A percentile compares a stretch with the other conserved stretches of the same genome.
phyloP scores from a whole-genome alignment of 2,329 filamentous ascomycete species.

The Chaetomium globosum region DNA sequence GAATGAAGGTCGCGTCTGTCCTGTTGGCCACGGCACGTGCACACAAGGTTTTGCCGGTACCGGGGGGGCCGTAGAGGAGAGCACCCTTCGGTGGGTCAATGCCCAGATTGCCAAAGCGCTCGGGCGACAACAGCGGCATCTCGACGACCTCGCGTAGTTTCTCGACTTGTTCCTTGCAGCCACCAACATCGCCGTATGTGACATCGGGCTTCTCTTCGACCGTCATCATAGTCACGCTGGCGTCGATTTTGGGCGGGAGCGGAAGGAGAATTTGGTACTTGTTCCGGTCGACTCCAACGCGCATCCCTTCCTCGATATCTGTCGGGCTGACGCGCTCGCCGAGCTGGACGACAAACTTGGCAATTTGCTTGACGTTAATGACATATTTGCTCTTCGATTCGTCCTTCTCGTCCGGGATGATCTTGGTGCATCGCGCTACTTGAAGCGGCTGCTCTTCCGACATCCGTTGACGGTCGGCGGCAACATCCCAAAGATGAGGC shows the following conservation, averaged over 20 bases:
- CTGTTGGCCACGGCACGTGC: conserved; percentile 95
- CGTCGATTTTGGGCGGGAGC: conserved; percentile 96
- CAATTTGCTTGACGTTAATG: conserved; percentile 99
- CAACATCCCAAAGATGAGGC: conserved; percentile 98
- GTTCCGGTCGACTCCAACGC: conserved; percentile 95
- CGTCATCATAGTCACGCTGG: conserved; percentile 99
- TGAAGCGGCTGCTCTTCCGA: conserved; percentile 96
- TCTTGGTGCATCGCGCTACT: conserved; percentile 97
- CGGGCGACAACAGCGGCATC: conserved; percentile 94
- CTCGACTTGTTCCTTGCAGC: conserved; percentile 99
- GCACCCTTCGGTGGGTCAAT: conserved; percentile 98
- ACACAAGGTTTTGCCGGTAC: conserved; percentile 98
- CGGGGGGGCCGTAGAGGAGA: conserved; percentile 91
- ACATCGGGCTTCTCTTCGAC: conserved; percentile 99
- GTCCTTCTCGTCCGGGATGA: conserved; percentile 95
- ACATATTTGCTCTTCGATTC: conserved; percentile 99
- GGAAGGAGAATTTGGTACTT: conserved; percentile 99
- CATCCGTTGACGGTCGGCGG: conserved; percentile 97
- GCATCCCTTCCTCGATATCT: conserved; percentile 99
- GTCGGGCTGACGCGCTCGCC: conserved; percentile 96
- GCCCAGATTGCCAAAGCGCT: conserved; percentile 97
- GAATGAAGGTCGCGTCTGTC: conserved; percentile 97
- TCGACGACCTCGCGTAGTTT: conserved; percentile 98
- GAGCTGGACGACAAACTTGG: conserved; percentile 97
- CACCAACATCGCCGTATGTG: conserved; percentile 97